Conservation (phyloP, 2,329 filamentous ascomycete species). For the Claviceps sp. region DNA sequence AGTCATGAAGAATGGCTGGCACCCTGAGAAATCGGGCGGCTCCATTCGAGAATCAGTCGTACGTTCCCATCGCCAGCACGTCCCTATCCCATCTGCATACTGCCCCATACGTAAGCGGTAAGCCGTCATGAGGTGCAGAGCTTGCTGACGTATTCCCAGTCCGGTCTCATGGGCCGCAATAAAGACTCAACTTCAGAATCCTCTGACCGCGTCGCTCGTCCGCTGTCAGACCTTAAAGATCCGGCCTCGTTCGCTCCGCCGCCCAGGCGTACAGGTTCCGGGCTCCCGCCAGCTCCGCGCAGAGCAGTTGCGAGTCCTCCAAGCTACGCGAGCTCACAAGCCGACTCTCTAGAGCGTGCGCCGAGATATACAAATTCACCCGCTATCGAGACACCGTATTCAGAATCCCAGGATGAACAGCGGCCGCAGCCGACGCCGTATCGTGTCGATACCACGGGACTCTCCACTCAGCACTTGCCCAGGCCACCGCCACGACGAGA, state of each 20-base stretch:
- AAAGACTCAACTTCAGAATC: conserved; percentile 13
- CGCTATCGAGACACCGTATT: background rate
- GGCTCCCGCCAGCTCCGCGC: conserved; percentile 18
- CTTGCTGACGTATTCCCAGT: conserved; percentile 19
- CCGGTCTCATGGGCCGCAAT: conserved; percentile 30
- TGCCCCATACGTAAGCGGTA: background rate
- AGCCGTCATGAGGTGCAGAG: no score
- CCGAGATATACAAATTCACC: conserved; percentile 22
- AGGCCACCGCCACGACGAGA: conserved; percentile 50
- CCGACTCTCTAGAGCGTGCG: conserved; percentile 7
- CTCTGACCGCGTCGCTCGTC: conserved; percentile 33
- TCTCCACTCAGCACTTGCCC: conserved; percentile 55
- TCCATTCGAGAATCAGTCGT: conserved; percentile 30
- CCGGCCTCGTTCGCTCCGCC: conserved; percentile 69
- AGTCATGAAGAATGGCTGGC: conserved; percentile 38
- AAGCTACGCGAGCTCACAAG: conserved; percentile 20
- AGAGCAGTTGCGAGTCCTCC: conserved; percentile 19
- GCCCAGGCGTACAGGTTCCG: conserved; percentile 44
- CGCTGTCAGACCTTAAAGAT: conserved; percentile 59
- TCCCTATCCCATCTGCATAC: background rate
- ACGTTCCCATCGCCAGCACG: conserved; percentile 12
- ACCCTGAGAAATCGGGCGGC: conserved; percentile 28
- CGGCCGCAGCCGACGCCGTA: conserved; percentile 49
- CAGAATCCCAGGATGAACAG: conserved; percentile 13
- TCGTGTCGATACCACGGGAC: conserved; percentile 54